Base-by-base conservation (phyloP, 805 yeast genomes). In the Yamadazyma phyllophila region DNA sequence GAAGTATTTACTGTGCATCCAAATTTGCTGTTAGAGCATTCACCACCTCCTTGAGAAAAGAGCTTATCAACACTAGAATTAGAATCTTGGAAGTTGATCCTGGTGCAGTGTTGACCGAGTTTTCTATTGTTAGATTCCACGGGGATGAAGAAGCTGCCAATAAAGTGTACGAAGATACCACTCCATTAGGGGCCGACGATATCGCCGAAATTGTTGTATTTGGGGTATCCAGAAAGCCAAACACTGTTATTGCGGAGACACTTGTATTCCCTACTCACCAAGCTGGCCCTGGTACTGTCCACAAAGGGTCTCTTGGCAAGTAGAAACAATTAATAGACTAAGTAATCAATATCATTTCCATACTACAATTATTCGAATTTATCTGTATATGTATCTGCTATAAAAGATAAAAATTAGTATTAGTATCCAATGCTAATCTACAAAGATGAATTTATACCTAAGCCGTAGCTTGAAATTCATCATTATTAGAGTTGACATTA, bases 401-500 rank as follows among this genome's bases (percentile, higher is more conserved):
- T 34, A 13, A 26, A 16, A 41, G 33, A 34, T 33, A 29, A 20
- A 26, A 33, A 32, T 29, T 35, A 33, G 34, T 33, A 36, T 39
- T 33, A 26, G 16, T 12, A 14, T 34, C 12, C 39, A 34, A 41
- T 38, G 47, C 40, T 38, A 34, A 34, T 38, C 39, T 46, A 43
- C 44, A 39, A 20, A 16, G 35, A 36, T 36, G 43, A 29, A 41
- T 15, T 14, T 11, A 35, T 26, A 15, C 31, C 51, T 57, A 64
- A 45, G 51, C 58, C 33, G 61, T 56, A 41, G 66, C 58, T 56
- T 70, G 73, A 56, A 71, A 71, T 58, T 71, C 75, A 59, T 71
- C 76, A 54, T 69, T 69, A 55, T 63, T 67, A 41, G 71, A 55
- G 53, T 65, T 68, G 45, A 71, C 76, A 54, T 66, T 67, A 52